Conservation (phyloP, 2,329 filamentous ascomycete species). For the Neonectria magnoliae region DNA sequence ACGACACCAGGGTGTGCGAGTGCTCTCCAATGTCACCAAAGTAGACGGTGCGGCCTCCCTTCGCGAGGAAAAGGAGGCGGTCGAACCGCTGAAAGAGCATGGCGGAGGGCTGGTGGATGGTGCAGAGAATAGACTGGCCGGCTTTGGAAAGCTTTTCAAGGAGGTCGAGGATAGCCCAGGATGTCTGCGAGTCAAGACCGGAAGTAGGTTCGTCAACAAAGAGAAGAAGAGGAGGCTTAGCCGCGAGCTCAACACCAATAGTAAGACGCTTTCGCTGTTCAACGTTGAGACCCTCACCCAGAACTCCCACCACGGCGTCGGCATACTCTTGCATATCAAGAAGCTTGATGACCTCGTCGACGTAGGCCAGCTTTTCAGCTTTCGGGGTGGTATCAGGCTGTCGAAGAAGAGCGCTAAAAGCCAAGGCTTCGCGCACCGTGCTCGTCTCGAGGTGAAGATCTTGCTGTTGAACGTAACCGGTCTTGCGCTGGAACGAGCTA, state of each 20-base stretch:
- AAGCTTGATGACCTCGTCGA: conserved; percentile 64
- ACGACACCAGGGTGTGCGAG: conserved; percentile 33
- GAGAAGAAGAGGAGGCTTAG: conserved; percentile 58
- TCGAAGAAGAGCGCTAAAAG: conserved; percentile 55
- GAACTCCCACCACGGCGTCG: conserved; percentile 61
- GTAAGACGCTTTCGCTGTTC: conserved; percentile 63
- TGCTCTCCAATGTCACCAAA: conserved; percentile 42
- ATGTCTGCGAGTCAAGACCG: conserved; percentile 68
- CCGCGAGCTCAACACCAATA: conserved; percentile 59
- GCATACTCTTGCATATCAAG: conserved; percentile 66
- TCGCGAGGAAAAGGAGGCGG: conserved; percentile 60
- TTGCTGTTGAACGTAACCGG: conserved; percentile 76
- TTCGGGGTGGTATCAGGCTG: conserved; percentile 56
- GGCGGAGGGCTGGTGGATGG: conserved; percentile 61
- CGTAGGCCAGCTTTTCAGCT: conserved; percentile 61
- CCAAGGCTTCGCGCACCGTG: conserved; percentile 59
- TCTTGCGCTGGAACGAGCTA: conserved; percentile 75
- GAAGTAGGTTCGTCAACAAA: conserved; percentile 65
- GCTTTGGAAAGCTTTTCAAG: conserved; percentile 69
- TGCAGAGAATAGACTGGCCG: conserved; percentile 61
- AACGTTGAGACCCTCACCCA: conserved; percentile 57
- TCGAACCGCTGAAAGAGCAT: conserved; percentile 60
- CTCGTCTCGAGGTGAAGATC: conserved; percentile 58
- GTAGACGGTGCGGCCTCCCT: conserved; percentile 41
- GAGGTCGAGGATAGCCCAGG: conserved; percentile 78